Percentiles rank a stretch among this genome's conserved stretches.
These are phyloP conservation scores for Sutorius eximius DNA, from an alignment of 1,284 basidiomycete species.

Conservation along the genomic window DNA sequence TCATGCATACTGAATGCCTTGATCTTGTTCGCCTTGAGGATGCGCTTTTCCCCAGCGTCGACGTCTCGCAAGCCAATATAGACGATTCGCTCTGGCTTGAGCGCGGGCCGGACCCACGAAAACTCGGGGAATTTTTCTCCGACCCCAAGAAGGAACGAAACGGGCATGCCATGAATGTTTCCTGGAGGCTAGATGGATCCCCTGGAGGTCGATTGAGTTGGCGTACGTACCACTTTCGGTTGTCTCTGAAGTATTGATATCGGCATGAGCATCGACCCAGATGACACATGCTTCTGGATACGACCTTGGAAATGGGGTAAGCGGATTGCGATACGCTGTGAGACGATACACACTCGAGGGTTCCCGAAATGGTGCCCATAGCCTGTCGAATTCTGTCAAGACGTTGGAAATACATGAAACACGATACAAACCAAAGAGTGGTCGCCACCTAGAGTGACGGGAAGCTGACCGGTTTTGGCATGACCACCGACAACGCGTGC, in stretches of 20 bases:
- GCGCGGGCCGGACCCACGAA: conserved; percentile 76
- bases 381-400: conserved; percentile 50
- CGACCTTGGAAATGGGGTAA: conserved; percentile 43
- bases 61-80: conserved; percentile 97
- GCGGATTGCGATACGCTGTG: not conserved
- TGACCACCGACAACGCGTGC: conserved; percentile 76
- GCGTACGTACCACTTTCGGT: conserved; percentile 69
- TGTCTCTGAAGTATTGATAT: conserved; percentile 90
- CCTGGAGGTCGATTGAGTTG: not conserved
- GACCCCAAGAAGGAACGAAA: conserved; percentile 90
- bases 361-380: conserved; percentile 89
- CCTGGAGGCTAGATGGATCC: conserved; percentile 43
- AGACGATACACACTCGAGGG: conserved; percentile 55
- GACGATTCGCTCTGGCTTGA: conserved; percentile 76
- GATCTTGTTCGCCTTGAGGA: conserved; percentile 86
- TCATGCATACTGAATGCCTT: conserved; percentile 98
- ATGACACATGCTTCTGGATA: conserved; percentile 81
- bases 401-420: conserved; percentile 1
- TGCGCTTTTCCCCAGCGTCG: conserved; percentile 86
- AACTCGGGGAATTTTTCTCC: conserved; percentile 59
- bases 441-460: conserved; percentile 95
- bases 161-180: conserved; percentile 98
- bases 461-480: conserved; percentile 76
- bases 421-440: conserved; percentile 76
- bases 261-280: conserved; percentile 94